Evolutionary conservation across 129 eudicot species (phyloP), one percentile per base, ranked within the genome.

Genomic region (Chrysanthemum lavandulifolium): DNA sequence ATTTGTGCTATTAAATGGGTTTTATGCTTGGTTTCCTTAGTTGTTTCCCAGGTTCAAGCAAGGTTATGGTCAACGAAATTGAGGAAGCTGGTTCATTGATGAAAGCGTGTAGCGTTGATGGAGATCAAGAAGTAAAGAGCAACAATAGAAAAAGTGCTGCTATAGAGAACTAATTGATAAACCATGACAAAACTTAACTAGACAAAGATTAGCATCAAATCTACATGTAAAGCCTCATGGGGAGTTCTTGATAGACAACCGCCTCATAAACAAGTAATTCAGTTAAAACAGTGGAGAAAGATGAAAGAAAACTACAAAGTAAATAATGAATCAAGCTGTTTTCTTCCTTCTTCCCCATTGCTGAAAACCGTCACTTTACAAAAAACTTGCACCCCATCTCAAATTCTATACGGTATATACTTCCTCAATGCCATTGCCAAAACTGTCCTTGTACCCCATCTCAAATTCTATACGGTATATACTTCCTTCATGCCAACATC

Each of bases 341-440:
- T 25, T 61, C 66, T 61, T 12, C 19, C 66, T 21, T 61, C 66
- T 4, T 12, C 23, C 51, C 33, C 33, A 18, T 6, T 43, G 19
- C 57, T 3, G n/a, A 18, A 57, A 29, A 4, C 27, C n/a, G 50
- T 45, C 68, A 67, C 65, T 75, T 64, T 21, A 75, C 67, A 65
- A 36, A 5, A 57, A 76, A 54, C 65, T 70, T 61, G 71, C 61
- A 77, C 65, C n/a, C 16, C 74, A 10, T 69, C 67, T 69, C 69
- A 68, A 68, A 25, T 59, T 61, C 71, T 69, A 69, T 36, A 61
- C 16, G 19, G 51, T 58, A 65, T 23, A 23, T 23, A 23, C 25
- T 23, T 23, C 25, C 25, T 23, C 25, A 23, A 23, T 23, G 25
- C 25, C 25, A 23, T 23, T 23, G 25, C 25, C 25, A 23, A 23